These are phyloP conservation scores for Kazachstania sp. DNA, from an alignment of 1,139 yeast species.

Conservation along the genomic window DNA sequence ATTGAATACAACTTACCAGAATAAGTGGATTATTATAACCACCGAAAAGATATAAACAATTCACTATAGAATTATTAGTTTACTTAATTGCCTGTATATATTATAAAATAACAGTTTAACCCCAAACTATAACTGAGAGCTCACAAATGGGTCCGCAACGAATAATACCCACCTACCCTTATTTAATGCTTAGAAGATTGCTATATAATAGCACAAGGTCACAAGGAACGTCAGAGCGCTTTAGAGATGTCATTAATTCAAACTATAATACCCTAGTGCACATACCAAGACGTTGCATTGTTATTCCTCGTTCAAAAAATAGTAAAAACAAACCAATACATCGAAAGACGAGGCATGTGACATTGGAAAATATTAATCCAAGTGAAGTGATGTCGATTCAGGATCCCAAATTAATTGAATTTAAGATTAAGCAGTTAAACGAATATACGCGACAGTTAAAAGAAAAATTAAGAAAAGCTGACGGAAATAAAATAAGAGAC, in stretches of 20 bases:
- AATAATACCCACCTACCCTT: no score
- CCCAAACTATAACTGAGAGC: no score
- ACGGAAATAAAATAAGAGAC: neutral
- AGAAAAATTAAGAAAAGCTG: slow-evolving; percentile 13
- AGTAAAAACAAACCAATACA: slow-evolving; percentile 10
- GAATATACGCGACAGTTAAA: slow-evolving; percentile 32
- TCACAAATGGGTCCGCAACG: no score
- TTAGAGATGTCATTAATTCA: neutral
- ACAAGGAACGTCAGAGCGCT: neutral
- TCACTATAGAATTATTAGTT: no score
- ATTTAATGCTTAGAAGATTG: neutral
- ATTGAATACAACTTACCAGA: no score
- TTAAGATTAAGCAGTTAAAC: slow-evolving; percentile 38
- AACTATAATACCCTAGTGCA: neutral
- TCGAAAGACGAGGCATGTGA: slow-evolving; percentile 9
- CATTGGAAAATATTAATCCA: slow-evolving; percentile 12
- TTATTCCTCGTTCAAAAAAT: slow-evolving; percentile 13
- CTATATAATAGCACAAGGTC: neutral
- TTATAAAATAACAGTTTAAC: no score
- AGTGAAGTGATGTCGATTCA: slow-evolving; percentile 9
- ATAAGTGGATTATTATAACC: no score
- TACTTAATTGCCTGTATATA: no score
- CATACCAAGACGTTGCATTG: slow-evolving; percentile 8
- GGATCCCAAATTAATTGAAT: slow-evolving; percentile 25
- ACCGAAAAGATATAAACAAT: no score